phyloP scores from a whole-genome alignment of 2,329 filamentous ascomycete species.

The Penicillium sumatraense region DNA sequence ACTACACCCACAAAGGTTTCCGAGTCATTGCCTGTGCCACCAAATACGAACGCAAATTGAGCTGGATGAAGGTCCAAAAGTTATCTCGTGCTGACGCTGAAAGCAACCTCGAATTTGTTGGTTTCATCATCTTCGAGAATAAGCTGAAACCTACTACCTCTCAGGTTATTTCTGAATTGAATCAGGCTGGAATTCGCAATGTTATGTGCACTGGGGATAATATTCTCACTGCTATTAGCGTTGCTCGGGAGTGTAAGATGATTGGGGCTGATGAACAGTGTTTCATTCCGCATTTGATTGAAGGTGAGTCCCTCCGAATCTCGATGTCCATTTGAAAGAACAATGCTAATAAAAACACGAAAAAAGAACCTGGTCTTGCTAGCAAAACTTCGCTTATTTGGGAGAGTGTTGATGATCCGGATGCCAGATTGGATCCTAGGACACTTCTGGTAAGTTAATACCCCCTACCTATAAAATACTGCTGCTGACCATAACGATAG shows the following conservation, averaged over 20 bases:
- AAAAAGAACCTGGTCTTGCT: conserved; percentile 70
- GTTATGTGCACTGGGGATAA: conserved; percentile 99
- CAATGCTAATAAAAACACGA: background rate
- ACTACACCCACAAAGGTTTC: conserved; percentile 95
- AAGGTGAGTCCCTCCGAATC: conserved; percentile 57
- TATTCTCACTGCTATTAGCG: conserved; percentile 93
- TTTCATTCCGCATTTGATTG: conserved; percentile 86
- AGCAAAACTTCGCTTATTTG: conserved; percentile 76
- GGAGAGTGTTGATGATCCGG: conserved; percentile 92
- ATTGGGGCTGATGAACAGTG: conserved; percentile 82
- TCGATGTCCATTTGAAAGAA: background rate
- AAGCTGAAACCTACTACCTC: conserved; percentile 91
- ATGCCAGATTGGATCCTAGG: conserved; percentile 75
- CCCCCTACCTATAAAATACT: background rate
- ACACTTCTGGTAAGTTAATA: conserved; percentile 67
- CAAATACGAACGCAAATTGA: conserved; percentile 83
- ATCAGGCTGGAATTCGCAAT: conserved; percentile 79
- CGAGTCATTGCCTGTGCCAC: conserved; percentile 95
- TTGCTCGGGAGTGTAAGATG: conserved; percentile 85
- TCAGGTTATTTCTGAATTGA: conserved; percentile 78
- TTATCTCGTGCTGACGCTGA: conserved; percentile 88
- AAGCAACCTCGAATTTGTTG: conserved; percentile 80
- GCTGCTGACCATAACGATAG: conserved; percentile 44
- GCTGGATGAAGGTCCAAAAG: conserved; percentile 93
- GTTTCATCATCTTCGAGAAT: conserved; percentile 99